Percentiles rank a stretch among this genome's conserved stretches.
These are phyloP conservation scores for Thelonectria rubi DNA, from an alignment of 2,329 filamentous ascomycete genomes.

Conservation along the genomic window DNA sequence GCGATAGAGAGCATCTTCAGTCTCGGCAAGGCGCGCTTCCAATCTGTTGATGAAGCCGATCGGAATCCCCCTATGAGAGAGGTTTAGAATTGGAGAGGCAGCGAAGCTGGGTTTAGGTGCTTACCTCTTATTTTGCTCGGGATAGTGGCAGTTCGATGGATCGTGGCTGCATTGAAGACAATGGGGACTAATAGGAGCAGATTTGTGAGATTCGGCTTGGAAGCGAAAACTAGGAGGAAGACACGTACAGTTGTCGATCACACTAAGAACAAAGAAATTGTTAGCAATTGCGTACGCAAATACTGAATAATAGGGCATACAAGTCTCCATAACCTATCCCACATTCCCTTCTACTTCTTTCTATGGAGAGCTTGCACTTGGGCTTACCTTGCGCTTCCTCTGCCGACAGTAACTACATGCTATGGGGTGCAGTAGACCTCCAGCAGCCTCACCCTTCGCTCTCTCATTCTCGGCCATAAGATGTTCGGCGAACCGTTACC, in stretches of 20 bases:
- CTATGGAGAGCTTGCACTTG: background rate
- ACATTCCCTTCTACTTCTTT: no score
- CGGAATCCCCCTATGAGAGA: constrained; percentile 44
- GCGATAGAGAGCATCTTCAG: constrained; percentile 41
- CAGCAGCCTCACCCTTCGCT: constrained; percentile 19
- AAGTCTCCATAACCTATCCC: no score
- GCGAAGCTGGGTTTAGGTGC: background rate
- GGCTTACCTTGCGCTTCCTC: constrained; percentile 45
- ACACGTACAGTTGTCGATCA: constrained; percentile 33
- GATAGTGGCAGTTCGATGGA: constrained; percentile 45
- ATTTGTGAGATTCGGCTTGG: background rate
- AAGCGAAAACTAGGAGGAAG: background rate
- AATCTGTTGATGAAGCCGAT: constrained; percentile 51
- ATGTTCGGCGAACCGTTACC: constrained; percentile 2
- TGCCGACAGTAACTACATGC: constrained; percentile 47
- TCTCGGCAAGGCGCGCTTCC: constrained; percentile 49
- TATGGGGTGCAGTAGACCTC: constrained; percentile 41
- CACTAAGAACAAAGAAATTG: constrained; percentile 24
- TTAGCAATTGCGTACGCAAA: constrained; percentile 7
- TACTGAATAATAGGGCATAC: no score
- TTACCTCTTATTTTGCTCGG: constrained; percentile 47
- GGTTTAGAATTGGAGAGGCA: background rate
- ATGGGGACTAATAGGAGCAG: constrained; percentile 30
- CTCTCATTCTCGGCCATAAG: constrained; percentile 31
- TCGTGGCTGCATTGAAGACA: constrained; percentile 45